Evolutionary conservation across 2,329 filamentous ascomycete genomes (phyloP).

Genomic region (Aspergillus sp.): DNA sequence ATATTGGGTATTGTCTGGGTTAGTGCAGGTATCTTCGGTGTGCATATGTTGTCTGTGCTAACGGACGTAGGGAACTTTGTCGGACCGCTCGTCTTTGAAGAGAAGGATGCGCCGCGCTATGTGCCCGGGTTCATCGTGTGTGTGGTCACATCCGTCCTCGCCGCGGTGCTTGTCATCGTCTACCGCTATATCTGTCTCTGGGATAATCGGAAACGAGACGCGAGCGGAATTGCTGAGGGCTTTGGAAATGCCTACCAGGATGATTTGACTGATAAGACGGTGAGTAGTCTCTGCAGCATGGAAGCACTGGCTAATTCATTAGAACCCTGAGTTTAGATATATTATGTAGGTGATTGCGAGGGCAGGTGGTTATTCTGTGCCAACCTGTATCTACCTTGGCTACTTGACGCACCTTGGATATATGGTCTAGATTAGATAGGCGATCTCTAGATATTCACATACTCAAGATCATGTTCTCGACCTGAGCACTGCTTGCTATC

Average conservation of each 20-base stretch:
- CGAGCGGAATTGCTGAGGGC: conserved; percentile 40
- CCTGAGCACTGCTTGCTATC: neutral
- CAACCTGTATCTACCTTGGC: too few relatives aligned
- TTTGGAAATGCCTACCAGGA: conserved; percentile 56
- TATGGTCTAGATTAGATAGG: neutral
- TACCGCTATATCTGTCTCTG: conserved; percentile 48
- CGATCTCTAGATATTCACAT: neutral
- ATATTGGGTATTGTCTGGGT: conserved; percentile 54
- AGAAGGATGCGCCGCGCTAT: conserved; percentile 43
- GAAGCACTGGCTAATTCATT: neutral
- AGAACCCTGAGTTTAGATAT: conserved; percentile 16
- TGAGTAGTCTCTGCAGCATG: conserved; percentile 1
- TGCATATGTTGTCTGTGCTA: neutral
- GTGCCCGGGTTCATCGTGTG: conserved; percentile 41
- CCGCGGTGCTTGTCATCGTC: conserved; percentile 38
- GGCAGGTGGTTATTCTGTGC: neutral
- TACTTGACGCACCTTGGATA: neutral
- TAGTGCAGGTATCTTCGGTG: conserved; percentile 1
- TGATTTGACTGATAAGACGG: conserved; percentile 48
- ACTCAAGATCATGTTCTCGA: neutral
- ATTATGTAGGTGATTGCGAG: conserved; percentile 2
- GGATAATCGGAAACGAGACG: conserved; percentile 46
- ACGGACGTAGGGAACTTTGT: conserved; percentile 40
- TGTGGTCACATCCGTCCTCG: conserved; percentile 33
- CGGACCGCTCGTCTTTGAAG: conserved; percentile 44